Conservation (phyloP, 2,329 filamentous ascomycete species). For the Botrytis paeoniae region DNA sequence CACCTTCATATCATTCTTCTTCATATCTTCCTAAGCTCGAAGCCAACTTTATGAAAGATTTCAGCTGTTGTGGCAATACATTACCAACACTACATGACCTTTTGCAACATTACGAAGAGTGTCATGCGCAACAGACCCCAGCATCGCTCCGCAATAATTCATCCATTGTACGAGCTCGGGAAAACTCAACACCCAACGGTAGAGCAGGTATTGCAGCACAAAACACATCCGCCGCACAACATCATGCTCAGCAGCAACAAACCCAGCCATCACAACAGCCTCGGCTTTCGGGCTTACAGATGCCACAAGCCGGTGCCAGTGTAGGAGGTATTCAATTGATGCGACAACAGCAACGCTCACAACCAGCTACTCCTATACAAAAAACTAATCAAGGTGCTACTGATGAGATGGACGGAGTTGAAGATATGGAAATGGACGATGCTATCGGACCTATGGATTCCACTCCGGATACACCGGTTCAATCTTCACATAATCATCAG, state of each 20-base stretch:
- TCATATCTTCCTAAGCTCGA: constrained; percentile 96
- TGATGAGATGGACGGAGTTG: constrained; percentile 78
- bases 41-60: constrained; percentile 96
- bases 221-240: constrained; percentile 43
- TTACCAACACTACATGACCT: constrained; percentile 91
- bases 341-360: constrained; percentile 38
- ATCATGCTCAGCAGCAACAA: constrained; percentile 45
- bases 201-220: constrained; percentile 42
- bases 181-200: constrained; percentile 46
- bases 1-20: constrained; percentile 94
- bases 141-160: constrained; percentile 44
- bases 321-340: constrained; percentile 38
- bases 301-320: constrained; percentile 33
- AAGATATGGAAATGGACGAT: constrained; percentile 97
- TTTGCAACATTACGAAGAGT: constrained; percentile 93
- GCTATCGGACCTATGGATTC: constrained; percentile 64
- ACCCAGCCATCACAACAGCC: constrained; percentile 27
- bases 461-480: constrained; percentile 47
- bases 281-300: constrained; percentile 32
- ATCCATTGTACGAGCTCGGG: constrained; percentile 42
- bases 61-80: constrained; percentile 88
- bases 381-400: constrained; percentile 32
- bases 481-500: constrained; percentile 44
- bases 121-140: constrained; percentile 71
- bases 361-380: constrained; percentile 35